Evolutionary conservation across 2,329 filamentous ascomycete species (phyloP), one percentile per base, ranked within the genome.

Genomic region (Graphiopsis chlorocephala): DNA sequence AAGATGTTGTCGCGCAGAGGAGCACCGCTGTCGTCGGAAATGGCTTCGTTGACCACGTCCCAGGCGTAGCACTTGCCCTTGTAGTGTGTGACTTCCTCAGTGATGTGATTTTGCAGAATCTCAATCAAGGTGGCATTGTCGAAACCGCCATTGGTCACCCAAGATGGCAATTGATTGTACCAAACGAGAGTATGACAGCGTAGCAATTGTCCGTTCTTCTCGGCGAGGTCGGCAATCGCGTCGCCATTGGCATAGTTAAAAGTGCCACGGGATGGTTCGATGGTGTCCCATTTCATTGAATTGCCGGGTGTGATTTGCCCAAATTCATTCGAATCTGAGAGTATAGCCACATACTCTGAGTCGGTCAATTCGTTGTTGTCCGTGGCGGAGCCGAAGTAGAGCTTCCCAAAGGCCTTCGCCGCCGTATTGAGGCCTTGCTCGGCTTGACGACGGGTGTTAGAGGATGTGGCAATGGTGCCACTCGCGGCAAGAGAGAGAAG

Each of bases 291-390:
- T 80, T 86, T 86, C 74, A 87, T 84, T 2, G 83, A 82, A 73
- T 90, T 90, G 57, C 84, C 85, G 0, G 87, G 86, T 0, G 87
- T 89, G 28, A 89, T 80, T 73, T 87, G 83, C 33, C 88, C 88
- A 70, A 90, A 90, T 71, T 89, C 86, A 55, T 78, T 77, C 8
- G 72, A 77, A 73, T 88, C 78, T 67, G 80, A 81, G 48, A 88
- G 78, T 66, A 88, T 84, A 23, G 77, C 74, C 20, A 82, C 76
- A 74, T 90, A 91, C 29, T 80, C 71, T 14, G 76, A 72, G 74
- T 90, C 85, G 52, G 77, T 79, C 38, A 85, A 73, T 67, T 85
- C 82, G 2, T 74, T 73, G 3, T 67, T 72, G 73, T 90, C 85
- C 48, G 86, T 85, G 1, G 88, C 87, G 1, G 86, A 85, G 31